Evolutionary conservation across 106 monocot species (phyloP), one percentile per base, ranked within the genome.

Genomic region (Dioscorea dumetorum): DNA sequence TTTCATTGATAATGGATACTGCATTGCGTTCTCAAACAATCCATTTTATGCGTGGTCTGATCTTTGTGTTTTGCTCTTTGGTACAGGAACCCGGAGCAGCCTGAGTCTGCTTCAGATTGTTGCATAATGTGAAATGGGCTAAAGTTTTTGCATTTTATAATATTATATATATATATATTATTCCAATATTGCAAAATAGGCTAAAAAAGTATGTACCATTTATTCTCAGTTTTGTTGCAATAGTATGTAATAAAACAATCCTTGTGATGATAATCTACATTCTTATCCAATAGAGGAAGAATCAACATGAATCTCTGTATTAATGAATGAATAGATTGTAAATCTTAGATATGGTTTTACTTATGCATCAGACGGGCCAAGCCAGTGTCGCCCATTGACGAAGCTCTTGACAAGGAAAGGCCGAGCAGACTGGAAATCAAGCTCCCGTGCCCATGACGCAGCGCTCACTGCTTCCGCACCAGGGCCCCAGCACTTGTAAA

Each of bases 311-410:
- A 28, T 28, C 28, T 1, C 3, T 28, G 28, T 28, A 28, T 28
- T 28, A 28, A 28, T 28, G 28, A 28, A 28, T 28, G 28, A 28
- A 28, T 28, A 28, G 28, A 28, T 28, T 28, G 28, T 1, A 28
- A 28, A 33, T 64, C 3, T 18, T 22, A 12, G 48, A 48, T 19
- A 48, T 19, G 5, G 41, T 62, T 23, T 7, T 20, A 24, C 22
- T 84, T 68, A 94, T 18, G 77, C 82, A 56, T 94, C 95, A 15
- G 73, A 59, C 6, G 87, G 87, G 33, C 72, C 67, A 19, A 95
- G 78, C 95, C 95, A 95, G 66, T 95, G 95, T 60, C 88, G 83
- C 59, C 95, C 95, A 32, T 95, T 95, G 67, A 95, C 85, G 60
- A 95, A 95, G 79, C 91, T 95, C 79, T 95, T 86, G 23, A 59